Conservation (phyloP, 2,329 filamentous ascomycete species). For the Dactylonectria macrodidyma region DNA sequence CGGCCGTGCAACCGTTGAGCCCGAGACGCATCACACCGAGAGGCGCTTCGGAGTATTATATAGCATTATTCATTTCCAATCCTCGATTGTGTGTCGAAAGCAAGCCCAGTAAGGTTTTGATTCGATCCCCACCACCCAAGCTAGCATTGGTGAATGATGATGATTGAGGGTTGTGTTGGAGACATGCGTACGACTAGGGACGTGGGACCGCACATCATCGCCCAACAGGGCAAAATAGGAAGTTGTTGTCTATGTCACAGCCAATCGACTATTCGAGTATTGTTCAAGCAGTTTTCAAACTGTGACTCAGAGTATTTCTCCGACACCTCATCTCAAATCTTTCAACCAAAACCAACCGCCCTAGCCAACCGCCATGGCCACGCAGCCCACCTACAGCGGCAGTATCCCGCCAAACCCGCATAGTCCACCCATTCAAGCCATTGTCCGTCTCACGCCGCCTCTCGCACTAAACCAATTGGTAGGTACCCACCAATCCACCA, state of each 20-base stretch:
- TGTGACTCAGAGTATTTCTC: not conserved
- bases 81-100: no score
- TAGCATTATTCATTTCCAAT: no score
- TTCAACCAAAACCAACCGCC: no score
- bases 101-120: not conserved
- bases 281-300: not conserved
- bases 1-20: not conserved
- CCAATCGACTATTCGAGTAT: not conserved
- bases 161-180: not conserved
- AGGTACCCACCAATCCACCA: conserved; percentile 10
- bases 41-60: no score
- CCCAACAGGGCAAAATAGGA: not conserved
- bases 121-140: not conserved
- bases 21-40: not conserved
- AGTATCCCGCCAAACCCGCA: not conserved
- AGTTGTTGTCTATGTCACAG: not conserved
- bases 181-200: not conserved
- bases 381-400: not conserved
- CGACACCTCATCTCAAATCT: not conserved
- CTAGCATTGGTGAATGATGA: not conserved
- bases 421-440: not conserved
- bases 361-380: no score
- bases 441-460: not conserved
- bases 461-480: conserved; percentile 5
- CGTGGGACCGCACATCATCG: not conserved